Conservation (phyloP, 108 stramenopile species). For the Aurantiochytrium sp. region DNA sequence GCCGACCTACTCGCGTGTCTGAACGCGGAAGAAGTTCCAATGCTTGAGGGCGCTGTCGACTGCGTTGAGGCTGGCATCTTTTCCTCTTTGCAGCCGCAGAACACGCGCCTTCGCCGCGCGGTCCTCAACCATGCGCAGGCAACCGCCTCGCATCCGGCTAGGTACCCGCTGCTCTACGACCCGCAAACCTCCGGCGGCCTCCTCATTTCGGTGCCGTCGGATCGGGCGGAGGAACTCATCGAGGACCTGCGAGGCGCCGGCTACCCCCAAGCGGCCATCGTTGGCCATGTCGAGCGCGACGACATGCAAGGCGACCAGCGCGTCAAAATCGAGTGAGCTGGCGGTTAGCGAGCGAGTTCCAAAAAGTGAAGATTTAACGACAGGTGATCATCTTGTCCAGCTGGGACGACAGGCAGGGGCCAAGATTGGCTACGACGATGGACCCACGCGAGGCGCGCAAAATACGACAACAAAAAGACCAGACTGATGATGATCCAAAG, state of each 20-base stretch:
- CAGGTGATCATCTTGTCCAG: no score
- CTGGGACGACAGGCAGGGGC: no score
- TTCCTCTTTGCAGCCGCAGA: slow-evolving; percentile 51
- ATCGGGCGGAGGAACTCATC: slow-evolving; percentile 28
- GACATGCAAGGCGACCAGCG: background rate
- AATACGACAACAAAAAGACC: background rate
- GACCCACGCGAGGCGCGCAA: no score
- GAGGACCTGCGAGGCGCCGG: slow-evolving; percentile 35
- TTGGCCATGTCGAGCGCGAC: background rate
- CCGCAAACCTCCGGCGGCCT: slow-evolving; percentile 70
- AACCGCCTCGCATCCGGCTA: background rate
- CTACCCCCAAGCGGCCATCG: background rate
- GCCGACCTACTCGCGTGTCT: background rate
- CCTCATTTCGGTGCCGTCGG: slow-evolving; percentile 49
- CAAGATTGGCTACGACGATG: no score
- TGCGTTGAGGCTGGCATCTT: slow-evolving; percentile 43
- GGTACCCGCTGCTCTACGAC: slow-evolving; percentile 50
- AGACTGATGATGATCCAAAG: background rate
- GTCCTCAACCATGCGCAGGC: slow-evolving; percentile 42
- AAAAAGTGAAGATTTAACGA: no score
- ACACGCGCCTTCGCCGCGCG: slow-evolving; percentile 36
- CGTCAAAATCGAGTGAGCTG: background rate
- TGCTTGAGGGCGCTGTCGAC: slow-evolving; percentile 47
- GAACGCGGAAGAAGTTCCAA: slow-evolving; percentile 36
- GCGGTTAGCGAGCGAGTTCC: background rate